A percentile compares a stretch with the other conserved stretches of the same genome.
phyloP scores from a whole-genome alignment of 2,329 filamentous ascomycete species.

The Dryadomyces quercus-mongolicae region DNA sequence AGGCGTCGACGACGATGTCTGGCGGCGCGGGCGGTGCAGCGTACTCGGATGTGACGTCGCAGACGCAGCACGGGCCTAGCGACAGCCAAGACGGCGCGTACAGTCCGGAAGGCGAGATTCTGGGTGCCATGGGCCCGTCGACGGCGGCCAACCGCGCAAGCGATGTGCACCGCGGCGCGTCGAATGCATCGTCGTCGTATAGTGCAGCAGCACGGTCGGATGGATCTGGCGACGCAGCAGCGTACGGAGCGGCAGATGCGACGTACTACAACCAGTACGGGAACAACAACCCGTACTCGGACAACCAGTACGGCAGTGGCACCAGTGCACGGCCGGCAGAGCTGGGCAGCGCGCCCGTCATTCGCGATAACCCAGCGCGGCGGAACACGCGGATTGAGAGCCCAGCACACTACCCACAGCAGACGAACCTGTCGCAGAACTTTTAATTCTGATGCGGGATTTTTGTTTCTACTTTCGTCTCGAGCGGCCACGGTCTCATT shows the following conservation, averaged over 20 bases:
- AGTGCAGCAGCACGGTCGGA: slow-evolving; percentile 70
- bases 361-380: slow-evolving; percentile 82
- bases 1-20: slow-evolving; percentile 81
- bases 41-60: slow-evolving; percentile 64
- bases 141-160: slow-evolving; percentile 50
- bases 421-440: slow-evolving; percentile 94
- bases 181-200: slow-evolving; percentile 93
- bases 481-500: background rate
- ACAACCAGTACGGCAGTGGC: slow-evolving; percentile 20
- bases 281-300: slow-evolving; percentile 42
- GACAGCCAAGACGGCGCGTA: slow-evolving; percentile 47
- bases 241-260: slow-evolving; percentile 30
- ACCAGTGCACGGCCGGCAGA: slow-evolving; percentile 26
- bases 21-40: slow-evolving; percentile 53
- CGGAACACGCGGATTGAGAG: slow-evolving; percentile 93
- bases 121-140: slow-evolving; percentile 69
- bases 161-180: slow-evolving; percentile 78
- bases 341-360: slow-evolving; percentile 57
- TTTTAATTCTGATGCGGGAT: slow-evolving; percentile 43
- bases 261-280: slow-evolving; percentile 49
- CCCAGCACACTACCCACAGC: slow-evolving; percentile 76
- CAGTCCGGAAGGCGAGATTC: slow-evolving; percentile 65
- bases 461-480: background rate
- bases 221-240: slow-evolving; percentile 42
- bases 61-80: slow-evolving; percentile 45